Percentiles rank a stretch among this genome's conserved stretches.
Conservation (phyloP, 2,329 filamentous ascomycete genomes). For the Sporothrix luriei region DNA sequence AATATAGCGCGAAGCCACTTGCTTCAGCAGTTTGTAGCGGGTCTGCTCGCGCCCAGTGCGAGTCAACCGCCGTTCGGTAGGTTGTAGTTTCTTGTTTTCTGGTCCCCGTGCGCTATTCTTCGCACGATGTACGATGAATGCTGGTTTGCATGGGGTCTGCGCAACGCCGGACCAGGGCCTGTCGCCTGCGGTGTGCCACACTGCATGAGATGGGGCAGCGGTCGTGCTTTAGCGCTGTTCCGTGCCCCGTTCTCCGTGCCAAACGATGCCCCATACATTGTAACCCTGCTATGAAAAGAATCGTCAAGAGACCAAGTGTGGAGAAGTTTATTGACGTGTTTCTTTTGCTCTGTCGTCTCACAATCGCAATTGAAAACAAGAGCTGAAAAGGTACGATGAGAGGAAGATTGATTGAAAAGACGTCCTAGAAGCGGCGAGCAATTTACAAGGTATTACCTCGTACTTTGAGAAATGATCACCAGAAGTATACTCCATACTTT, state of each 20-base stretch:
- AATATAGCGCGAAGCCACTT: constrained; percentile 17
- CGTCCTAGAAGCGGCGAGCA: not conserved
- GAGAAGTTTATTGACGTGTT: not conserved
- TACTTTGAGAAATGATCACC: not conserved
- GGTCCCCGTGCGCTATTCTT: not conserved
- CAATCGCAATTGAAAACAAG: not conserved
- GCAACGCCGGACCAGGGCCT: constrained; percentile 17
- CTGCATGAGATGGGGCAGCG: constrained; percentile 14
- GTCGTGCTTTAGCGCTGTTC: constrained; percentile 24
- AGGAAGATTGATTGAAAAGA: not conserved
- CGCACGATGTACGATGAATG: not conserved
- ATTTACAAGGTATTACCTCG: not conserved
- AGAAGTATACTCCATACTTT: not conserved
- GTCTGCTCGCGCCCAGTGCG: constrained; percentile 2
- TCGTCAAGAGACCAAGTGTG: not conserved
- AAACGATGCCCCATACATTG: constrained; percentile 17
- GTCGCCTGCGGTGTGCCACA: constrained; percentile 14
- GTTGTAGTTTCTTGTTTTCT: not conserved
- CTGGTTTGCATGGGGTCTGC: not conserved
- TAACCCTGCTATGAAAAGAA: constrained; percentile 1
- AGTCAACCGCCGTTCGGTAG: not conserved
- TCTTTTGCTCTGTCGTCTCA: not conserved
- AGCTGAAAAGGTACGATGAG: not conserved
- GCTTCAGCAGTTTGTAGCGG: constrained; percentile 6
- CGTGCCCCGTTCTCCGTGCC: constrained; percentile 7